A percentile compares a stretch with the other conserved stretches of the same genome.
Evolutionary conservation across 768 basidiomycete species (phyloP).

Genomic region (Lenzites betulinus): DNA sequence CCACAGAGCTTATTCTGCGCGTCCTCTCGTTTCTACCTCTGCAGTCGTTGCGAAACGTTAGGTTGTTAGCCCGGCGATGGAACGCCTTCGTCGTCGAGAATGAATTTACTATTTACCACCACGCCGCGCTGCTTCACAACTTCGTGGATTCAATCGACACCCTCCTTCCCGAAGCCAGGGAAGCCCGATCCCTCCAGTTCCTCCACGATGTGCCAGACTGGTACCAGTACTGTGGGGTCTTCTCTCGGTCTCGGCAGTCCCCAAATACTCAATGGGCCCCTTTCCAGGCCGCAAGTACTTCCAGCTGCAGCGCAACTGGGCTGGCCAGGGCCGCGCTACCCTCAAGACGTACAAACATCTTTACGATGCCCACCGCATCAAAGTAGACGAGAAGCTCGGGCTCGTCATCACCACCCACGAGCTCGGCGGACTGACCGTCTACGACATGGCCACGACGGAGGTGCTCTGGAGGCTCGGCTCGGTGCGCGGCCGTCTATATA

Average conservation of each 20-base stretch:
- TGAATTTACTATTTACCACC: constrained; percentile 55
- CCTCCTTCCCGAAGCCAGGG: constrained; percentile 35
- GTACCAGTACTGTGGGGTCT: constrained; percentile 60
- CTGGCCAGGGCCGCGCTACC: constrained; percentile 48
- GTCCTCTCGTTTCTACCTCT: constrained; percentile 54
- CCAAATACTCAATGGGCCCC: background rate
- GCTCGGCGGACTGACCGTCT: constrained; percentile 59
- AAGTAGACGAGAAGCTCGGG: constrained; percentile 65
- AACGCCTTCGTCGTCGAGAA: constrained; percentile 48
- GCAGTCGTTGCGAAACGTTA: constrained; percentile 40
- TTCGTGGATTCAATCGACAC: constrained; percentile 39
- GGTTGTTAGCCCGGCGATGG: constrained; percentile 48
- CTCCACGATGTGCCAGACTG: constrained; percentile 47
- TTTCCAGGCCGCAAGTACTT: constrained; percentile 47
- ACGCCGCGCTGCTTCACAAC: constrained; percentile 54
- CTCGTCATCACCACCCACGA: constrained; percentile 60
- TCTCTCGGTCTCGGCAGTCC: constrained; percentile 4
- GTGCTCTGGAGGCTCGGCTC: constrained; percentile 64
- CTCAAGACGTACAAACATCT: constrained; percentile 40
- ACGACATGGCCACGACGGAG: constrained; percentile 49
- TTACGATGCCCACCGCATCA: constrained; percentile 65
- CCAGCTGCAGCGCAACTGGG: constrained; percentile 54
- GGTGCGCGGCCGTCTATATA: constrained; percentile 39
- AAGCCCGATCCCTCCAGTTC: constrained; percentile 37
- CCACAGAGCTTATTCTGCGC: constrained; percentile 57